Conservation (phyloP, 306 rosid genomes). For the Comarum palustre region DNA sequence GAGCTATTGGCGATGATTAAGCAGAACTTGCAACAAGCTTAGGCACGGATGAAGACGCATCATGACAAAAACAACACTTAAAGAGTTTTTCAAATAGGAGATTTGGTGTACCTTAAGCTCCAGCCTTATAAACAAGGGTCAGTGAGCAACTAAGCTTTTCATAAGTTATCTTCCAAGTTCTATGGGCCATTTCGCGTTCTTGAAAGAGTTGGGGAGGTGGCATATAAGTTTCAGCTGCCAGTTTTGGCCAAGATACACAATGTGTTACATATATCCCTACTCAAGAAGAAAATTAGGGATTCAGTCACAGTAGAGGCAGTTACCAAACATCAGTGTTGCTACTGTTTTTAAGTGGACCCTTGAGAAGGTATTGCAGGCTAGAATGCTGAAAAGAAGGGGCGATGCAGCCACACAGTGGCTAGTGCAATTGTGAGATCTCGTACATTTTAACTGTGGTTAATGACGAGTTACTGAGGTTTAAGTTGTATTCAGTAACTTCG, state of each 20-base stretch:
- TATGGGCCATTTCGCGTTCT: background rate
- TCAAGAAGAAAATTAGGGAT: background rate
- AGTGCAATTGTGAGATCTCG: background rate
- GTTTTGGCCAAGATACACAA: background rate
- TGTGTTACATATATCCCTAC: background rate
- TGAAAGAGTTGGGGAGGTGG: background rate
- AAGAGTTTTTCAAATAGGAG: background rate
- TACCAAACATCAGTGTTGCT: background rate
- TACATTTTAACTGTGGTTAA: too few relatives aligned
- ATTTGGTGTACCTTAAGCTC: too few relatives aligned
- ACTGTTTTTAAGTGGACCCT: rapidly evolving
- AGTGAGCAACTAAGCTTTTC: too few relatives aligned
- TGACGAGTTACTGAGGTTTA: too few relatives aligned
- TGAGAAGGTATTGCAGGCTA: too few relatives aligned
- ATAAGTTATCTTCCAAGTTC: background rate
- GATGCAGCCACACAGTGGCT: background rate
- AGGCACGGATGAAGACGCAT: background rate
- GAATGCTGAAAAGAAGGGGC: background rate
- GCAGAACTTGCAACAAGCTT: background rate
- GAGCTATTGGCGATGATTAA: background rate
- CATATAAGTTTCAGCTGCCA: background rate
- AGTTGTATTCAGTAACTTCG: too few relatives aligned
- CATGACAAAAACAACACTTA: background rate
- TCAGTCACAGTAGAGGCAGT: background rate
- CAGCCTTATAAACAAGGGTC: too few relatives aligned